Evolutionary conservation across 1,284 basidiomycete genomes (phyloP), one percentile per base, ranked within the genome.

Genomic region (Phellinidium pouzarii): DNA sequence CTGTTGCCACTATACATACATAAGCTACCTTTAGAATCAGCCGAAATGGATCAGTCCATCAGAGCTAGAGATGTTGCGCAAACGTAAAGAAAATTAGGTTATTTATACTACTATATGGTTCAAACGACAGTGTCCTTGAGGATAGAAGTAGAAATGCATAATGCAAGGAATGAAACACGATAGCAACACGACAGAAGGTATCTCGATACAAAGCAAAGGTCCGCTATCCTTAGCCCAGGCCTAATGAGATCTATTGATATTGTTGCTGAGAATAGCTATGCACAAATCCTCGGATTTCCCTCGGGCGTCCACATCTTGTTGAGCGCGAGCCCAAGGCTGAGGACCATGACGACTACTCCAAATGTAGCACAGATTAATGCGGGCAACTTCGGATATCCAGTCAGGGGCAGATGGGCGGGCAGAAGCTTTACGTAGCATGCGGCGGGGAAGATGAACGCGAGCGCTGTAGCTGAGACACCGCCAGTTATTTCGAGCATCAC

Each of bases 401-500:
- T 74, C 81, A 88, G 87, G 4, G 78, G 77, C 12, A 75, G 68
- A 4, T 69, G 68, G 23, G 76, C 71, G 50, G 83, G 77, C 9
- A 76, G 66, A 50, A 97, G 80, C 61, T 85, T 84, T 62, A 90
- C 72, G 71, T 90, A 94, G 63, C 93, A 94, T 2, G 80, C 83
- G 0, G 94, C 88, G 4, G 94, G 89, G 67, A 94, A 93, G 61
- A 98, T 93, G 72, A 89, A 99, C 0, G 95, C 95, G 17, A 99
- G 79, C 0, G 93, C 86, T 0, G 94, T 96, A 0, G 95, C 95
- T 23, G 91, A 93, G 17, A 94, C 80, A 1, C 95, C 95, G 11
- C 96, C 96, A 0, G 94, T 96, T 48, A 99, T 88, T 71, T 99
- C 96, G 36, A 99, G 83, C 70, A 97, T 96, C 36, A 98, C 87